These are phyloP conservation scores for Berberis vulgaris DNA, from an alignment of 164 flowering plant species.

Conservation along the genomic window DNA sequence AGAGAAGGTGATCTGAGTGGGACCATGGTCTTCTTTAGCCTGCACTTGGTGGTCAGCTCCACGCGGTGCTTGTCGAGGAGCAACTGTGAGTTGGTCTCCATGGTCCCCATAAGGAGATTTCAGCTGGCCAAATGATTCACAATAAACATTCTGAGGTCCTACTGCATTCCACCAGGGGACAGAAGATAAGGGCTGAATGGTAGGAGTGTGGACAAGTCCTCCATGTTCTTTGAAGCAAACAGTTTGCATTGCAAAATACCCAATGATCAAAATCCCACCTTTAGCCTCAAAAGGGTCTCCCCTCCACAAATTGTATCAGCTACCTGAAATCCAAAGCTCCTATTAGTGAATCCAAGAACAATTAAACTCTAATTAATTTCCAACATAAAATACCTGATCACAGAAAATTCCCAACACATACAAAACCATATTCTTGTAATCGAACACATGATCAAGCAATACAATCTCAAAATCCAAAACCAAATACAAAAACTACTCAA, in stretches of 20 bases:
- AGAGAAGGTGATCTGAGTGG: slow-evolving; percentile 36
- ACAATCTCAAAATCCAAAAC: not conserved
- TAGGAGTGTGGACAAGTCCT: slow-evolving; percentile 24
- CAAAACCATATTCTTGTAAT: no score
- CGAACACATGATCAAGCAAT: no score
- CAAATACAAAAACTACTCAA: not conserved
- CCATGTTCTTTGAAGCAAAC: slow-evolving; percentile 40
- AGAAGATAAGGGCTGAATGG: slow-evolving; percentile 29
- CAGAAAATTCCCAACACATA: no score
- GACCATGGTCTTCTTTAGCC: slow-evolving; percentile 15
- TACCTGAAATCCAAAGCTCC: slow-evolving; percentile 7
- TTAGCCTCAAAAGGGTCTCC: not conserved
- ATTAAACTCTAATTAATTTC: no score
- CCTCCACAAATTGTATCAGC: slow-evolving; percentile 1
- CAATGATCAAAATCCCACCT: not conserved
- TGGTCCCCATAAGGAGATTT: slow-evolving; percentile 24
- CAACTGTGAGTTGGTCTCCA: slow-evolving; percentile 18
- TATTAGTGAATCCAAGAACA: not conserved
- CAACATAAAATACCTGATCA: no score
- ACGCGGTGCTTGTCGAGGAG: slow-evolving; percentile 10
- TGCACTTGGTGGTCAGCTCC: slow-evolving; percentile 11
- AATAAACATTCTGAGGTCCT: slow-evolving; percentile 29
- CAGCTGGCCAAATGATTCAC: slow-evolving; percentile 29
- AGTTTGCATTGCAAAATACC: slow-evolving; percentile 25
- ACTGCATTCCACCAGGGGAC: slow-evolving; percentile 41